These are phyloP conservation scores for Mycena alexandri DNA, from an alignment of 768 basidiomycete genomes.

Conservation along the genomic window DNA sequence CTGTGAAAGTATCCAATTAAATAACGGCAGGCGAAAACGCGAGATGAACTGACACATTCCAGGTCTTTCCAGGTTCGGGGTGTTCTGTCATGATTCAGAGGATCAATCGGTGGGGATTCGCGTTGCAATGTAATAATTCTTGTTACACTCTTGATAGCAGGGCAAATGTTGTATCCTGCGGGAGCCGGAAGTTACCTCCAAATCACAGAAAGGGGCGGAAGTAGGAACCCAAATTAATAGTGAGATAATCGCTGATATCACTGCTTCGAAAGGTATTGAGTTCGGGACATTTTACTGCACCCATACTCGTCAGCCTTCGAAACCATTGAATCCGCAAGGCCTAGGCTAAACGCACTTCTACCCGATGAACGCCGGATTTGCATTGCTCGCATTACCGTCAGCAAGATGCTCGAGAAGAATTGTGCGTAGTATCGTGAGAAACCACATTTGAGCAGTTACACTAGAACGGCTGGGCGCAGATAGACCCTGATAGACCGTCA, in stretches of 20 bases:
- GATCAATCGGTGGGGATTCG: too few relatives aligned
- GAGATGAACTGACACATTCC: constrained; percentile 47
- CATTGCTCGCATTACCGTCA: constrained; percentile 65
- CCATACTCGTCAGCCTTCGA: too few relatives aligned
- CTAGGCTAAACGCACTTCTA: constrained; percentile 64
- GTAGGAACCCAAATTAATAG: constrained; percentile 58
- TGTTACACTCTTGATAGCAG: constrained; percentile 74
- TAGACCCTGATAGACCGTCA: too few relatives aligned
- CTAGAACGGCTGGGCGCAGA: constrained; percentile 71
- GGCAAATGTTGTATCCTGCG: constrained; percentile 64
- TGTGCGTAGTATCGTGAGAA: constrained; percentile 52
- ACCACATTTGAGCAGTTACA: constrained; percentile 63
- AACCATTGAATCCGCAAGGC: too few relatives aligned
- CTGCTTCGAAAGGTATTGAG: constrained; percentile 68
- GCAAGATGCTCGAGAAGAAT: too few relatives aligned
- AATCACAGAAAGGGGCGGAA: too few relatives aligned
- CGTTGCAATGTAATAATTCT: constrained; percentile 35
- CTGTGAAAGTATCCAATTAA: constrained; percentile 55
- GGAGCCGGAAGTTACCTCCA: too few relatives aligned
- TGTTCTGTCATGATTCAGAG: constrained; percentile 56
- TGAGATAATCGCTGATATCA: constrained; percentile 41
- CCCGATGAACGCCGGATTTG: constrained; percentile 61
- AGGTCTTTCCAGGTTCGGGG: constrained; percentile 62
- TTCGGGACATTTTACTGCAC: too few relatives aligned
- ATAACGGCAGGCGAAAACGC: too few relatives aligned